Evolutionary conservation across 345 rosid genomes (phyloP).

Genomic region (Orychophragmus violaceus): DNA sequence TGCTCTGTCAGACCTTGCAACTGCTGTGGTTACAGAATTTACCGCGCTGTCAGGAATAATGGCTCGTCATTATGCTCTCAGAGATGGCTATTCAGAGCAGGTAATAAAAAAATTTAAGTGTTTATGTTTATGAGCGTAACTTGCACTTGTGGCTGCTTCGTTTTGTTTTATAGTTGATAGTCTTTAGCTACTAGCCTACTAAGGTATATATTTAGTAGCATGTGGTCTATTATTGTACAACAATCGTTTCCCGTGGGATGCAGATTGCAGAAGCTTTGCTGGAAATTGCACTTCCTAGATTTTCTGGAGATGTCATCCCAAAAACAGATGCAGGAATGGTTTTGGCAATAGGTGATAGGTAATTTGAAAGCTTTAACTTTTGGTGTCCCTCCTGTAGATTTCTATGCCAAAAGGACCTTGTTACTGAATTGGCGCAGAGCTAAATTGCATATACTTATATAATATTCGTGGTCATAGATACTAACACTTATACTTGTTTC

Average conservation of each 20-base stretch:
- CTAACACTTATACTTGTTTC: neutral
- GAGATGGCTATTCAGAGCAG: slow-evolving; percentile 87
- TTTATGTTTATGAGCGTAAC: no score
- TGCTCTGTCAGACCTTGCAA: slow-evolving; percentile 96
- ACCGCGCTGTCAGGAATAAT: slow-evolving; percentile 88
- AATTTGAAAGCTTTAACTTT: slow-evolving; percentile 18
- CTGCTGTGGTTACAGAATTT: slow-evolving; percentile 88
- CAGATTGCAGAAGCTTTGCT: slow-evolving; percentile 92
- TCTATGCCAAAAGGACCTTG: slow-evolving; percentile 1
- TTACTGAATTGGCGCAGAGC: neutral
- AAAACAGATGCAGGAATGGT: slow-evolving; percentile 77
- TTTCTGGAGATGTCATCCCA: slow-evolving; percentile 84
- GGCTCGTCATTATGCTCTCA: slow-evolving; percentile 94
- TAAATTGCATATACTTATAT: slow-evolving; percentile 3
- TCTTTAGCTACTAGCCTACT: slow-evolving; percentile 1
- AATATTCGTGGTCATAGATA: slow-evolving; percentile 2
- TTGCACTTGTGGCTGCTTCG: neutral
- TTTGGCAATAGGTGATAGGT: slow-evolving; percentile 94
- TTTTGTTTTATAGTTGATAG: neutral
- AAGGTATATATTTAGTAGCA: slow-evolving; percentile 2
- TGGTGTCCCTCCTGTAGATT: slow-evolving; percentile 3
- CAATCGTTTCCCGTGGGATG: slow-evolving; percentile 9
- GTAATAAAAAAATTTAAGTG: no score
- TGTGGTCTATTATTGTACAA: neutral
- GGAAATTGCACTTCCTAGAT: slow-evolving; percentile 81